Conservation (phyloP, 2,329 filamentous ascomycete genomes). For the Penicillium sp. region DNA sequence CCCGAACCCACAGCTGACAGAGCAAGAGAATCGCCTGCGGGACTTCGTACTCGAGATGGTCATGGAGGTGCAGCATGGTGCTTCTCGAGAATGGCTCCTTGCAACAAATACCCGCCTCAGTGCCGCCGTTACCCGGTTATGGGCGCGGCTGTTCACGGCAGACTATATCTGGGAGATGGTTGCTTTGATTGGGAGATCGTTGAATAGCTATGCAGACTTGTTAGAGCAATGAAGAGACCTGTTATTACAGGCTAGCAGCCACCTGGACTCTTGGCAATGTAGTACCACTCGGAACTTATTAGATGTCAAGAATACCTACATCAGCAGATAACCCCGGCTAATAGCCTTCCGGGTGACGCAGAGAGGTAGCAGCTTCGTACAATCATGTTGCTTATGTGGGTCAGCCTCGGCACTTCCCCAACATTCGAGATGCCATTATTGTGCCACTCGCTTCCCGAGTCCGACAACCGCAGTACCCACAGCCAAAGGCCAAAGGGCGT, state of each 20-base stretch:
- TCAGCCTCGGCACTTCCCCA: neutral
- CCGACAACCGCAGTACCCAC: neutral
- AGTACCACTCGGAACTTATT: neutral
- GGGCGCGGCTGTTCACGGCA: slow-evolving; percentile 37
- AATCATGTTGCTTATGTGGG: neutral
- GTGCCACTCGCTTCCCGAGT: neutral
- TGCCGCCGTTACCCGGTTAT: slow-evolving; percentile 34
- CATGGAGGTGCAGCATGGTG: slow-evolving; percentile 36
- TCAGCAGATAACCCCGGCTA: neutral
- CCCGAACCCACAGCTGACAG: slow-evolving; percentile 29
- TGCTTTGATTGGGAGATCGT: slow-evolving; percentile 35
- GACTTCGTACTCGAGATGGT: slow-evolving; percentile 41
- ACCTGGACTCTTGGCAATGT: neutral
- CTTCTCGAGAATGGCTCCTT: slow-evolving; percentile 33
- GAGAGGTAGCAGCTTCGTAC: neutral
- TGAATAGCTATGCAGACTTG: slow-evolving; percentile 36
- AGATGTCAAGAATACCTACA: neutral
- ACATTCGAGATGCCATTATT: neutral
- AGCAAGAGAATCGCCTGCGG: slow-evolving; percentile 34
- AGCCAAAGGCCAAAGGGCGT: neutral
- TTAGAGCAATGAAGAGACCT: slow-evolving; percentile 18
- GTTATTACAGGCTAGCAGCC: neutral
- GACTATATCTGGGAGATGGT: slow-evolving; percentile 42
- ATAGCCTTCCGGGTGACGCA: neutral
- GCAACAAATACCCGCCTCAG: slow-evolving; percentile 35